phyloP scores from a whole-genome alignment of 2,329 filamentous ascomycete genomes.

The Ceratocystis alfenasii region DNA sequence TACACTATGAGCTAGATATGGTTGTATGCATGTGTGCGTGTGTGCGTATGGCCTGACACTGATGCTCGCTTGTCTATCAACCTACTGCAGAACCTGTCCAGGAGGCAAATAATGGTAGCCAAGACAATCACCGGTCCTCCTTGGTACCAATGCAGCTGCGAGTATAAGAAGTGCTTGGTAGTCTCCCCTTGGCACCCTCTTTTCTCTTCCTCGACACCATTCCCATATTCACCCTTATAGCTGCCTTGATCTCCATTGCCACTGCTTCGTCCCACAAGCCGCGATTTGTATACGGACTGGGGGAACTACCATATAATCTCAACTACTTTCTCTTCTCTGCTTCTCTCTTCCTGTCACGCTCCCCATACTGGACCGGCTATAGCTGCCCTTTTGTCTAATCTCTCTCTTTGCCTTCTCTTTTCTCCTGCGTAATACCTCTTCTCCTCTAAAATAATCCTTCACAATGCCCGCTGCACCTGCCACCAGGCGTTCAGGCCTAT shows the following conservation, averaged over 20 bases:
- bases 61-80: background rate
- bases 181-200: background rate
- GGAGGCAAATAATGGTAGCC: background rate
- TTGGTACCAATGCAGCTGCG: background rate
- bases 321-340: background rate
- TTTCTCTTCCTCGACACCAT: background rate
- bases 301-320: background rate
- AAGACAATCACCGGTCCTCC: background rate
- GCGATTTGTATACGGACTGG: background rate
- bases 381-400: background rate
- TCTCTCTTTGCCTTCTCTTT: background rate
- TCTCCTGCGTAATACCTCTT: background rate
- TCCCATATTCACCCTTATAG: background rate
- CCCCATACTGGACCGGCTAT: background rate
- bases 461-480: conserved; percentile 6
- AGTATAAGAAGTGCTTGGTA: conserved; percentile 5
- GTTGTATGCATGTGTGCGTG: background rate
- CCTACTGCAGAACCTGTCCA: background rate
- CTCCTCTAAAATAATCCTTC: background rate
- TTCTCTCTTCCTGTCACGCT: background rate
- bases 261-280: background rate
- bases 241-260: background rate
- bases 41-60: background rate
- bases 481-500: conserved; percentile 13
- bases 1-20: background rate